Base-by-base conservation (phyloP, 2,329 filamentous ascomycete genomes). In the Monosporascus sp. region DNA sequence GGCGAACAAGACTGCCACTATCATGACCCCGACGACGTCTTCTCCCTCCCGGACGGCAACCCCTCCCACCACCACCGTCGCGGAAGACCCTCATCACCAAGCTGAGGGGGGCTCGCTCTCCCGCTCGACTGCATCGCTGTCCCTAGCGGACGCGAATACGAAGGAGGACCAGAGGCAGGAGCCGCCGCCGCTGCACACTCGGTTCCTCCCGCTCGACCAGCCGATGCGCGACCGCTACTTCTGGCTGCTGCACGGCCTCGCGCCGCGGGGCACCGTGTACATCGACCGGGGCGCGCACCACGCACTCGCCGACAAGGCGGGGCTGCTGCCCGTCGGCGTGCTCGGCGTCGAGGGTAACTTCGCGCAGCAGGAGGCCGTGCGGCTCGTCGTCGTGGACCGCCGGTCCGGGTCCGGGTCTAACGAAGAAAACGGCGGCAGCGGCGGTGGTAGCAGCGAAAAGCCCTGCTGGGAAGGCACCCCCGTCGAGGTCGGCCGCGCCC, bases 161-260 rank as follows among this genome's bases (percentile, higher is more conserved):
- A 11, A 31, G 27, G 9, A 14, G 27, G 22, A 22, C 0, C 31
- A 35, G 31, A 14, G 11, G 31, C 31, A 35, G 31, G 31, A 35
- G 31, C 9, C 9, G 31, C 79, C 82, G 2, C 87, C 92, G 1
- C 75, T 96, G 5, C 94, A 99, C 71, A 99, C 94, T 3, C 87
- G 94, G 53, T 99, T 99, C 77, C 78, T 96, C 14, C 90, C 92
- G 0, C 90, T 90, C 9, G 76, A 81, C 0, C 84, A 89, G 25
- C 92, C 93, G 1, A 94, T 97, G 55, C 85, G 90, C 52, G 94
- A 97, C 68, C 87, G 93, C 56, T 91, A 94, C 67, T 97, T 99
- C 78, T 99, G 94, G 94, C 85, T 99, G 48, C 80, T 97, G 0
- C 90, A 99, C 71, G 94, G 93, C 9, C 83, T 97, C 11, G 85